Base-by-base conservation (phyloP, 495 filamentous ascomycete genomes). In the Daldinia childiae region DNA sequence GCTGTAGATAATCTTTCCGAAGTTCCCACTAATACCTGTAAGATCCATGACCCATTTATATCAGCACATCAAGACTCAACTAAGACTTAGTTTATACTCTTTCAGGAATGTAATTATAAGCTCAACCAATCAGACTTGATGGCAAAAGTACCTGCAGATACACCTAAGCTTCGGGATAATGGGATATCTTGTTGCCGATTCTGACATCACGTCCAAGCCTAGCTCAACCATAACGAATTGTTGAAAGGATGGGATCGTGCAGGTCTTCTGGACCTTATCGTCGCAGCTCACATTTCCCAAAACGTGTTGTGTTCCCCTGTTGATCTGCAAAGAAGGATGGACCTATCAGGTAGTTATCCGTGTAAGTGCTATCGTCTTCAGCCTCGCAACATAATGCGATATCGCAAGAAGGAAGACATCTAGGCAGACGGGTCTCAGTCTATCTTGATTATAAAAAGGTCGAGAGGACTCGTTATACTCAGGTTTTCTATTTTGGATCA, bases 41-140 rank as follows among this genome's bases (percentile, higher is more conserved):
- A 48, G 43, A 24, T 48, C 8, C 43, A 11, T 1, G 19, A 48
- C 43, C 43, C 43, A 24, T 17, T 48, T 19, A 21, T 21, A 48
- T 48, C 11, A 19, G 21, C 21, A 11, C 11, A 48, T 21, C 19
- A 48, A 14, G 17, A 14, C 19, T 11, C 9, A 48, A 11, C 17
- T 48, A 24, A 48, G 43, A 48, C 43, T 48, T 48, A 12, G 43
- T 48, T 24, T 48, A 48, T 48, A 48, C 43, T 48, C 43, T 21
- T 48, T 48, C 19, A 14, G 43, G 43, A 48, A 24, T 21, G 19
- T 48, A 24, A 41, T 17, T 9, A 41, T 17, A 19, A 19, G n/a
- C n/a, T 45, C 8, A 9, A 4, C 43, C 17, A 48, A 48, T 24
- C 8, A 21, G 19, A 11, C 43, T 11, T 12, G 9, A 48, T 6